Evolutionary conservation across 2,329 filamentous ascomycete species (phyloP).

Genomic region (Saccharata proteae): DNA sequence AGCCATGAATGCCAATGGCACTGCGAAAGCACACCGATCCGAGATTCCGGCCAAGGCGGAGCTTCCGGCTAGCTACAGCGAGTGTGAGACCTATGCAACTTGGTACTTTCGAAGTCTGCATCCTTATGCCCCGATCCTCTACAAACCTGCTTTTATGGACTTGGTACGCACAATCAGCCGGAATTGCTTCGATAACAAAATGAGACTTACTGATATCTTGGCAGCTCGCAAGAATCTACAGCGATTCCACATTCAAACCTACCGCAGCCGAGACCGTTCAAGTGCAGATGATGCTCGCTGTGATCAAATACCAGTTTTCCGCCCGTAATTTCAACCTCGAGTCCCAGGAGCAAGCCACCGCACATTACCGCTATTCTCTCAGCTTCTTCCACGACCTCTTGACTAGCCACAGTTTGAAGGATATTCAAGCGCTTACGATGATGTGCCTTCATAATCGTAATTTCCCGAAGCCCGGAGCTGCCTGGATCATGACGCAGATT

Average conservation of each 20-base stretch:
- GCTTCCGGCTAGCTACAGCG: conserved; percentile 7
- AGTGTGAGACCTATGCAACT: conserved; percentile 41
- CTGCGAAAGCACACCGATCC: too few species aligned
- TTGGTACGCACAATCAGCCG: conserved; percentile 45
- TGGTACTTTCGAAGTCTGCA: conserved; percentile 67
- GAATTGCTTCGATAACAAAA: too few species aligned
- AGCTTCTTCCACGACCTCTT: conserved; percentile 56
- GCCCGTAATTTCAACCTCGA: conserved; percentile 50
- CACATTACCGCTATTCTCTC: conserved; percentile 66
- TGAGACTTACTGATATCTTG: background rate
- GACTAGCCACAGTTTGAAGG: conserved; percentile 47
- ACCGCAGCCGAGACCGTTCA: conserved; percentile 54
- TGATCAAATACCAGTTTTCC: conserved; percentile 68
- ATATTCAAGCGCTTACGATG: conserved; percentile 62
- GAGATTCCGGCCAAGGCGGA: conserved; percentile 8
- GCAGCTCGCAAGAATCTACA: conserved; percentile 45
- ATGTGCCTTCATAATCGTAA: conserved; percentile 61
- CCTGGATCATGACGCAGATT: conserved; percentile 53
- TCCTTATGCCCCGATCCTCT: conserved; percentile 63
- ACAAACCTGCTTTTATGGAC: conserved; percentile 59
- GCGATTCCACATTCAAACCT: conserved; percentile 52
- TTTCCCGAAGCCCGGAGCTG: conserved; percentile 68
- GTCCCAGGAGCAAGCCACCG: conserved; percentile 53
- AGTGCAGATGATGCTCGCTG: conserved; percentile 68
- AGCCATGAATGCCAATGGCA: conserved; percentile 34